Percentiles rank a stretch among this genome's conserved stretches.
phyloP scores from a whole-genome alignment of 306 rosid species.

The Vicia faba region DNA sequence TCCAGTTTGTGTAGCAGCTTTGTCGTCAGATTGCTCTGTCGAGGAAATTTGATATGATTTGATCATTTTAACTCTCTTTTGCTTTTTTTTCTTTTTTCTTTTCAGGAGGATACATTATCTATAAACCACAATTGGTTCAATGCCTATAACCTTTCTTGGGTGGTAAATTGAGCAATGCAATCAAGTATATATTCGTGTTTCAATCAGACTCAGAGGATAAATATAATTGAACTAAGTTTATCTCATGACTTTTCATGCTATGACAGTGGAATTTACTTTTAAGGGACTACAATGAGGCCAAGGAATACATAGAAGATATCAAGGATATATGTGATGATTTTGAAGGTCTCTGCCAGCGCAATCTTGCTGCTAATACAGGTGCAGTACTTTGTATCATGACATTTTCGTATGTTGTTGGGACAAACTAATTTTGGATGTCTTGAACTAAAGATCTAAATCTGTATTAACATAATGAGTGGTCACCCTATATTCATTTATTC shows the following conservation, averaged over 20 bases:
- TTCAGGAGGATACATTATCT: slow-evolving; percentile 93
- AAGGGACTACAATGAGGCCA: slow-evolving; percentile 84
- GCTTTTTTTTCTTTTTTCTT: too few species aligned
- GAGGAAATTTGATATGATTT: slow-evolving; percentile 19
- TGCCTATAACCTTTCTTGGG: slow-evolving; percentile 76
- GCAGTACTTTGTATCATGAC: slow-evolving; percentile 10
- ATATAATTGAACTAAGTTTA: slow-evolving; percentile 34
- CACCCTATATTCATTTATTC: slow-evolving; percentile 1
- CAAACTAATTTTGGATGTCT: slow-evolving; percentile 17
- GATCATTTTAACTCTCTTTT: slow-evolving; percentile 35
- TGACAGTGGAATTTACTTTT: slow-evolving; percentile 82
- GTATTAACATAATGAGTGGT: background rate
- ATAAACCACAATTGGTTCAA: slow-evolving; percentile 99
- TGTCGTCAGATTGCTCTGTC: slow-evolving; percentile 29
- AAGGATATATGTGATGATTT: slow-evolving; percentile 84
- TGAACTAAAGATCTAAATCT: slow-evolving; percentile 2
- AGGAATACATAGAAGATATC: slow-evolving; percentile 91
- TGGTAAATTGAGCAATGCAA: slow-evolving; percentile 55
- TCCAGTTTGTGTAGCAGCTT: background rate
- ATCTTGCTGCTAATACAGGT: slow-evolving; percentile 82
- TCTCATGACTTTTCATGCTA: slow-evolving; percentile 36
- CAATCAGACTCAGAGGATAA: slow-evolving; percentile 6
- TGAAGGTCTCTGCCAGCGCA: slow-evolving; percentile 96
- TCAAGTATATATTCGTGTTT: slow-evolving; percentile 33
- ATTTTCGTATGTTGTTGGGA: slow-evolving; percentile 23